Conservation (phyloP, 2,329 filamentous ascomycete species). For the Aaosphaeria arxii region DNA sequence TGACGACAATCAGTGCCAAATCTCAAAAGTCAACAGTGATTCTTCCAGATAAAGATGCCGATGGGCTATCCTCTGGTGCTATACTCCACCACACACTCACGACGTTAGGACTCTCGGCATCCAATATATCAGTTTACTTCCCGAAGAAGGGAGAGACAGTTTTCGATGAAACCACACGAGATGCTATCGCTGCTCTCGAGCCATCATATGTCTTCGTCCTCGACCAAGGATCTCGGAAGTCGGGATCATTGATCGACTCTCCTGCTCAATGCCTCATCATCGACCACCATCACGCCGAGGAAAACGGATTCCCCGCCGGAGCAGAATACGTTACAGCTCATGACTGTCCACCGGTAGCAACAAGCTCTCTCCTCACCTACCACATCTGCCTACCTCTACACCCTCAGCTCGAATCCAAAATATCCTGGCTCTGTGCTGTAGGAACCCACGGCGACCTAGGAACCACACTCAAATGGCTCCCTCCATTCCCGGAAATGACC, state of each 20-base stretch:
- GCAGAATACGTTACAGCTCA: constrained; percentile 60
- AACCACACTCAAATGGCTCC: constrained; percentile 62
- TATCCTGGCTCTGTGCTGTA: constrained; percentile 60
- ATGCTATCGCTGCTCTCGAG: constrained; percentile 48
- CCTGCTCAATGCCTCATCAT: constrained; percentile 57
- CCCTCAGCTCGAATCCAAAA: constrained; percentile 48
- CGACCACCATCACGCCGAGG: constrained; percentile 60
- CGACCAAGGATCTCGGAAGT: constrained; percentile 61
- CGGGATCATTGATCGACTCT: constrained; percentile 49
- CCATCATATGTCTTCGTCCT: constrained; percentile 62
- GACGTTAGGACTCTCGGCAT: constrained; percentile 54
- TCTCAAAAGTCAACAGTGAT: constrained; percentile 55
- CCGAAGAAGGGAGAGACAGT: constrained; percentile 59
- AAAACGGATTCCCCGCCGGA: constrained; percentile 57
- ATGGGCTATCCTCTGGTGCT: constrained; percentile 63
- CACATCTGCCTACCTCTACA: constrained; percentile 60
- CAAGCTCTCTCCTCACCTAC: constrained; percentile 63
- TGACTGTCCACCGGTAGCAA: constrained; percentile 63
- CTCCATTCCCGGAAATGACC: constrained; percentile 65
- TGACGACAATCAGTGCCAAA: constrained; percentile 43
- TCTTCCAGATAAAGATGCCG: constrained; percentile 67
- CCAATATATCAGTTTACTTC: constrained; percentile 57
- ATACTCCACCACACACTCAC: constrained; percentile 61
- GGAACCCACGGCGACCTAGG: constrained; percentile 68
- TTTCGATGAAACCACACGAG: constrained; percentile 53